Percentiles rank a stretch among this genome's conserved stretches.
These are phyloP conservation scores for Teunomyces aglyptinius DNA, from an alignment of 805 yeast species.

Conservation along the genomic window DNA sequence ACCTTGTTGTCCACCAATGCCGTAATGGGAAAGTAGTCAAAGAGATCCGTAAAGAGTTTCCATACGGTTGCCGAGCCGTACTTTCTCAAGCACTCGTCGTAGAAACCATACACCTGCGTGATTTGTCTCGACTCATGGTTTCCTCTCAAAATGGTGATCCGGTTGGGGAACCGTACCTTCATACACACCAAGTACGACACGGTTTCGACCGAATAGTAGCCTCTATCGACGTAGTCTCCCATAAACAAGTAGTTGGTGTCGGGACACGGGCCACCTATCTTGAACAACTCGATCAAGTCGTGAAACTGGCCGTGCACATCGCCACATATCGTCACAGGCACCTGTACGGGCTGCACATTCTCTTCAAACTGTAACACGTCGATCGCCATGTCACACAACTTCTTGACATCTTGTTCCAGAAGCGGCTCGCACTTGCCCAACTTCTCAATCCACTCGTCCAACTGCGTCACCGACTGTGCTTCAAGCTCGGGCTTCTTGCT, in stretches of 20 bases:
- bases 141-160: slow-evolving; percentile 91
- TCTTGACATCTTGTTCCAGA: slow-evolving; percentile 73
- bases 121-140: slow-evolving; percentile 95
- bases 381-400: slow-evolving; percentile 84
- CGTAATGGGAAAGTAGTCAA: slow-evolving; percentile 90
- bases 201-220: slow-evolving; percentile 87
- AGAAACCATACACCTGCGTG: slow-evolving; percentile 94
- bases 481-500: slow-evolving; percentile 37
- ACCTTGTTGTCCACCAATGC: slow-evolving; percentile 89
- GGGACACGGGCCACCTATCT: slow-evolving; percentile 70
- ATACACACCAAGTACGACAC: slow-evolving; percentile 84
- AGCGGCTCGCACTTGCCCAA: slow-evolving; percentile 77
- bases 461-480: slow-evolving; percentile 51
- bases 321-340: slow-evolving; percentile 97
- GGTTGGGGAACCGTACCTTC: slow-evolving; percentile 87
- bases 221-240: slow-evolving; percentile 85
- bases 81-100: slow-evolving; percentile 91
- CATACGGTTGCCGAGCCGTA: slow-evolving; percentile 92
- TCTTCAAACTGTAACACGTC: slow-evolving; percentile 89
- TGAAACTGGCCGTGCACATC: slow-evolving; percentile 97
- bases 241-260: slow-evolving; percentile 48
- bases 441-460: slow-evolving; percentile 87
- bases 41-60: slow-evolving; percentile 87
- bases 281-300: slow-evolving; percentile 88
- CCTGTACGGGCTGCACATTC: slow-evolving; percentile 91